Evolutionary conservation across 257 asterid genomes (phyloP).

Genomic region (Solanum lycopersicoides): DNA sequence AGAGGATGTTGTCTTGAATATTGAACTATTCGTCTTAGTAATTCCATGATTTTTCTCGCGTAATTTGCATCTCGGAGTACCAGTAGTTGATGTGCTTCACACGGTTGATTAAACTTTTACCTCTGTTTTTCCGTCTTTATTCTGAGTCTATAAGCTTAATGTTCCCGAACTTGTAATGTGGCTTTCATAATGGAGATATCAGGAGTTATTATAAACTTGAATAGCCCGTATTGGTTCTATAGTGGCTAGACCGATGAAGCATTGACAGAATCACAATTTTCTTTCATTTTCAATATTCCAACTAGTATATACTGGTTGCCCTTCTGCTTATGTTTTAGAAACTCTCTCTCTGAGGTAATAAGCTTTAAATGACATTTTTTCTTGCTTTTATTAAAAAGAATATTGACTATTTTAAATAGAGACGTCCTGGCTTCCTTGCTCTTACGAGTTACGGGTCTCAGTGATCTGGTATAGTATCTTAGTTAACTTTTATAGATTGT

Average conservation of each 20-base stretch:
- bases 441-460: neutral
- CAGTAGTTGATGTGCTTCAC: neutral
- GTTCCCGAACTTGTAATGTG: neutral
- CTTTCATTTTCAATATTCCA: neutral
- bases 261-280: neutral
- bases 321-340: neutral
- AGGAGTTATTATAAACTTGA: neutral
- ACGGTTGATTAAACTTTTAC: neutral
- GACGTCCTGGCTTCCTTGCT: neutral
- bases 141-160: neutral
- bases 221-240: neutral
- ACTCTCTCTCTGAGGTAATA: neutral
- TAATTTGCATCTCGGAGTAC: neutral
- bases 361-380: neutral
- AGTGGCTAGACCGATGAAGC: neutral
- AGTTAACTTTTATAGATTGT: neutral
- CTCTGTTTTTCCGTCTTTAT: neutral
- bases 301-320: neutral
- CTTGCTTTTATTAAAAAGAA: neutral
- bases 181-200: neutral
- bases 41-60: neutral
- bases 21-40: neutral
- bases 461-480: neutral
- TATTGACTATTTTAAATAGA: neutral
- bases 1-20: neutral